Conservation (phyloP, 768 basidiomycete genomes). For the Podaxis sp. region DNA sequence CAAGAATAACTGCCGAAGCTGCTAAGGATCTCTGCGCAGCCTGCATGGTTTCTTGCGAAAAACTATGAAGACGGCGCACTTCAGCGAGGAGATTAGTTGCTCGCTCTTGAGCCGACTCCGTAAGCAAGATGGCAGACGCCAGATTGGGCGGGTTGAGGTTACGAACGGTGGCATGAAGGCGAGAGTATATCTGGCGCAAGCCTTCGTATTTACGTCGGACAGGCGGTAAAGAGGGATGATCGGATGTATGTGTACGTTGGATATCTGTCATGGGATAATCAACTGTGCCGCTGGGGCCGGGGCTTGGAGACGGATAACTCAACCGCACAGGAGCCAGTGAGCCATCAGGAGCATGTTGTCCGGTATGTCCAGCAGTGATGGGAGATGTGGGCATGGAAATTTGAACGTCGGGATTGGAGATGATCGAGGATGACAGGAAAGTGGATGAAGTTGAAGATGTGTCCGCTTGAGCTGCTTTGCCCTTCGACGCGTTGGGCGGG, state of each 20-base stretch:
- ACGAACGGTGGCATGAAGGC: neutral
- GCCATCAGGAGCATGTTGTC: neutral
- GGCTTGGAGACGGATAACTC: neutral
- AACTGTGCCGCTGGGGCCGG: neutral
- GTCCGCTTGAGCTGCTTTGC: neutral
- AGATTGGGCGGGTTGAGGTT: constrained; percentile 2
- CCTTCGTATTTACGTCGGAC: neutral
- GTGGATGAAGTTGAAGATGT: neutral
- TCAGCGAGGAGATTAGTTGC: neutral
- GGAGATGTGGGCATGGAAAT: neutral
- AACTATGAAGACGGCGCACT: neutral
- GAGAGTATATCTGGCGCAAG: constrained; percentile 9
- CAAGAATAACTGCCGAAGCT: neutral
- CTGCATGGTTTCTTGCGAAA: neutral
- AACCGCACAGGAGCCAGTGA: neutral
- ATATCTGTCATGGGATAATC: neutral
- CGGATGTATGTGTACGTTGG: neutral
- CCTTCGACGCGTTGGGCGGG: neutral
- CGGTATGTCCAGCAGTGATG: neutral
- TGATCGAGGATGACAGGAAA: neutral
- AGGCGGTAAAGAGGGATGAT: neutral
- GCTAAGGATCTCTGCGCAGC: neutral
- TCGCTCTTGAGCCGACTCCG: neutral
- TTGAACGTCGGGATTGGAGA: neutral
- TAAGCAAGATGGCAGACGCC: constrained; percentile 6